A percentile compares a stretch with the other conserved stretches of the same genome.
phyloP scores from a whole-genome alignment of 2,329 filamentous ascomycete species.

The Venturia asperata region DNA sequence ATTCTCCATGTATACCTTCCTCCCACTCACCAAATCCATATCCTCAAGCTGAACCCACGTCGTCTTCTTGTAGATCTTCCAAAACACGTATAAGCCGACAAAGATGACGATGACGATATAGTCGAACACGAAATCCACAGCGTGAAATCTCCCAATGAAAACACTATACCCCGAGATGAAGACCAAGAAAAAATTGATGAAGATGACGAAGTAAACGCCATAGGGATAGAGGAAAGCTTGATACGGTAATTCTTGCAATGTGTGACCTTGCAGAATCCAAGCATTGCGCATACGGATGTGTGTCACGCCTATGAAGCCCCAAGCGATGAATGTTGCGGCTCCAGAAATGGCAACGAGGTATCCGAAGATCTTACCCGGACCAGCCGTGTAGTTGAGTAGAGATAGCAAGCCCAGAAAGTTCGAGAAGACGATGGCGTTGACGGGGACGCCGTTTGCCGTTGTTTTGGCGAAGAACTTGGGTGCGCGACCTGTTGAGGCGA shows the following conservation, averaged over 20 bases:
- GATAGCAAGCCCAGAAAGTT: conserved; percentile 35
- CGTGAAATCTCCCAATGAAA: conserved; percentile 29
- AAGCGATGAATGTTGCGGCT: conserved; percentile 40
- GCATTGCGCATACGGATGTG: conserved; percentile 36
- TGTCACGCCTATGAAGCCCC: conserved; percentile 37
- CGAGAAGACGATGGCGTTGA: conserved; percentile 34
- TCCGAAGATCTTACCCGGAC: conserved; percentile 34
- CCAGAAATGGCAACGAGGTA: conserved; percentile 42
- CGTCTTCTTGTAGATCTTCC: conserved; percentile 42
- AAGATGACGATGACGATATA: conserved; percentile 37
- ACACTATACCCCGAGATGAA: conserved; percentile 55
- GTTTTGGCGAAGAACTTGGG: conserved; percentile 32
- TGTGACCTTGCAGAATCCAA: conserved; percentile 34
- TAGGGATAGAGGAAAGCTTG: conserved; percentile 36
- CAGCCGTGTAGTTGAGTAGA: conserved; percentile 37
- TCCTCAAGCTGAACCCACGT: conserved; percentile 33
- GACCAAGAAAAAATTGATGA: conserved; percentile 48
- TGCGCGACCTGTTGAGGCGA: conserved; percentile 38
- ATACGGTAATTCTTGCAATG: conserved; percentile 33
- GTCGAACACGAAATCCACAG: conserved; percentile 33
- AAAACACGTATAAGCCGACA: conserved; percentile 50
- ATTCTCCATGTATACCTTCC: conserved; percentile 24
- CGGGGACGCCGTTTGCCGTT: conserved; percentile 36
- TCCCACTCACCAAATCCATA: conserved; percentile 39
- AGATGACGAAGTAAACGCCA: conserved; percentile 33